Percentiles rank a stretch among this genome's conserved stretches.
These are phyloP conservation scores for Salix arbutifolia DNA, from an alignment of 345 rosid genomes.

Conservation along the genomic window DNA sequence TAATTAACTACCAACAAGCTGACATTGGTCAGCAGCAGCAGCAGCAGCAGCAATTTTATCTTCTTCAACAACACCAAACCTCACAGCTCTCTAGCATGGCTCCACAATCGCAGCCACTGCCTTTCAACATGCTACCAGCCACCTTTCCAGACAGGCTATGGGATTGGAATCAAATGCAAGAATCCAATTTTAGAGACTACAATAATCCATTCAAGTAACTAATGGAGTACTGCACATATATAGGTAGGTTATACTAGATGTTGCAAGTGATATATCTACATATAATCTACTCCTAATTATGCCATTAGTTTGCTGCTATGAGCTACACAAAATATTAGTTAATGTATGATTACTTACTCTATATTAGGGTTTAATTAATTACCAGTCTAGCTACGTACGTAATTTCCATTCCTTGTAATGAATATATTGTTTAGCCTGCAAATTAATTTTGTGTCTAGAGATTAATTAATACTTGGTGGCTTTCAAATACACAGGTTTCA, in stretches of 20 bases:
- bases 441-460: background rate
- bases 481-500: background rate
- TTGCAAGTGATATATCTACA: background rate
- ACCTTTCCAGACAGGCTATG: slow-evolving; percentile 59
- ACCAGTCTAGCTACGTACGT: background rate
- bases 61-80: slow-evolving; percentile 37
- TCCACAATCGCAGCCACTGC: slow-evolving; percentile 37
- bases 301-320: slow-evolving; percentile 4
- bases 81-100: slow-evolving; percentile 34
- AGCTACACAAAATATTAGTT: background rate
- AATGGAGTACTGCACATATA: background rate
- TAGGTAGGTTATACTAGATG: background rate
- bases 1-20: slow-evolving; percentile 56
- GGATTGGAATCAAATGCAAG: slow-evolving; percentile 88
- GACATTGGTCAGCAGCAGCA: slow-evolving; percentile 6
- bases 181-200: slow-evolving; percentile 43
- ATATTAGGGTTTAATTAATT: slow-evolving; percentile 9
- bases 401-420: background rate
- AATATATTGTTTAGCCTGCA: background rate
- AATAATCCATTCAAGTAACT: slow-evolving; percentile 60
- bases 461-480: background rate
- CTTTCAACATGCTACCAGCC: slow-evolving; percentile 42
- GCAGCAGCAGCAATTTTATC: slow-evolving; percentile 8
- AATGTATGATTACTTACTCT: background rate
- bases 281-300: background rate